Base-by-base conservation (phyloP, 306 rosid species). In the Dryas octopetala region DNA sequence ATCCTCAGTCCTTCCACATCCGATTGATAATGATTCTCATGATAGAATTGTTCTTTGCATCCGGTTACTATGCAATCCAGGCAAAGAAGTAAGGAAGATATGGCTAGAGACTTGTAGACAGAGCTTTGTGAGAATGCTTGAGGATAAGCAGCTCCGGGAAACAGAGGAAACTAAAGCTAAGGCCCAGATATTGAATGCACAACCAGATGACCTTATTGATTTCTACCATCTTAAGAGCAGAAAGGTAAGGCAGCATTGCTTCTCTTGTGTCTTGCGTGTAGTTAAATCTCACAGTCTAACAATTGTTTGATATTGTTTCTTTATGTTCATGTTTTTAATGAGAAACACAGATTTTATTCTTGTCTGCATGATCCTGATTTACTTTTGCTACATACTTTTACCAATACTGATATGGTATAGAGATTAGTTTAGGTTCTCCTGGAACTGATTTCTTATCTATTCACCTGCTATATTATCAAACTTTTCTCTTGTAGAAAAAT, bases 171-270 rank as follows among this genome's bases (percentile, higher is more conserved):
- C 79, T 75, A 90, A 84, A 78, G 98, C 96, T 4, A 89, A 86
- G 89, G 92, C 99, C 19, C 97, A 90, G 71, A 88, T 89, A 77
- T 88, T 89, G 63, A 85, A 92, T 85, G 97, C 98, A 32, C 99
- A 96, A 70, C 99, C 99, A 11, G 98, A 96, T 76, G 99, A 96
- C 81, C 98, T 96, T 66, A 96, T 96, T 80, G 99, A 92, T 66
- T 96, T 96, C 79, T 92, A 92, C 87, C 99, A 96, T 88, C 80
- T 96, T 82, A 96, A 96, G 90, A 96, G 98, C 88, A 85, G 97
- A 87, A 96, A 92, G 98, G 99, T 96, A 84, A 68, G 62, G 14
- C 38, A 40, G 43, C 74, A 57, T 46, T 75, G 50, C 57, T 78
- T 76, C 62, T 85, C 61, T 76, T 40, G 59, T 49, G 23, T 63